Base-by-base conservation (phyloP, 2,329 filamentous ascomycete species). In the Dactylellina drechsleri region DNA sequence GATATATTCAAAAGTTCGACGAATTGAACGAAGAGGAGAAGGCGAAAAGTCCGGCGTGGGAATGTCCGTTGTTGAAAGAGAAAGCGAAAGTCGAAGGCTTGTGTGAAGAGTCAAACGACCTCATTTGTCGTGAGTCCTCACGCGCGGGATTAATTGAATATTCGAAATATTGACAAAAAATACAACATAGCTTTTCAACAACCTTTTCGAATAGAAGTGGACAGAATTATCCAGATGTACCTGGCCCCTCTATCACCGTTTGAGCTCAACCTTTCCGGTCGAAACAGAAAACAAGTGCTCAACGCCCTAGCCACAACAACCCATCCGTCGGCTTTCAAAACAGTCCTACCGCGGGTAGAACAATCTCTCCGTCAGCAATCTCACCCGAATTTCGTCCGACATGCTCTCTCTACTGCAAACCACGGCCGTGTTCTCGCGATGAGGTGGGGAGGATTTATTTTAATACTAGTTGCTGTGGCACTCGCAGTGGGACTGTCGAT, bases 371-470 rank as follows among this genome's bases (percentile, higher is more conserved):
- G 91, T 28, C 86, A 86, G 77, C 91, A 93, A 80, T 88, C 91
- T 0, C 91, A 94, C 79, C 91, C 91, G 77, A 93, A 94, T 83
- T 94, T 94, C 84, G 88, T 94, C 78, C 88, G 91, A 71, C 93
- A 90, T 90, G 88, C 88, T 54, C 91, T 93, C 81, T 90, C 89
- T 84, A 94, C 94, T 80, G 90, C 90, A 78, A 94, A 93, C 81
- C 87, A 87, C 16, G 85, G 90, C 18, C 90, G 91, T 43, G 87
- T 92, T 65, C 82, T 86, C 1, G 70, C 50, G 23, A 74, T 74
- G 70, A 40, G 62, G 36, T 74, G 61, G 70, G 70, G 62, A 18
- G 70, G 70, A 0, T 62, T 67, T 15, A 40, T 67, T 13, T 16
- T 74, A 20, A 59, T 64, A 16, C 40, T 74, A 5, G 56, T 64